Evolutionary conservation across 345 rosid genomes (phyloP).

Genomic region (Jatropha curcas): DNA sequence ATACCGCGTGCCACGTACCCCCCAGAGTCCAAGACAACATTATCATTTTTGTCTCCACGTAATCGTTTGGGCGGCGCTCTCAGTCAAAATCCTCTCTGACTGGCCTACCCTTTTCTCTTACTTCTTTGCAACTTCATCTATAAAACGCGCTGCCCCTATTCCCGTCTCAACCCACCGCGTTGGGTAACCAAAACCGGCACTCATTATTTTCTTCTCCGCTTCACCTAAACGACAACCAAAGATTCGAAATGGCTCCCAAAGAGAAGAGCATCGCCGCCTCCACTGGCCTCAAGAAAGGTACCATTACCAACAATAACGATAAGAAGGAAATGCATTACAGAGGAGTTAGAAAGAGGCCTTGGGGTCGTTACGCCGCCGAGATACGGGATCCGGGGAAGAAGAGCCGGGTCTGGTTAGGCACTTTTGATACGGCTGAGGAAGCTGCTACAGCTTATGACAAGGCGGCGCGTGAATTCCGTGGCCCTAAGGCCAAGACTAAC

Average conservation of each 20-base stretch:
- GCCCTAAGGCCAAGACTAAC: slow-evolving; percentile 66
- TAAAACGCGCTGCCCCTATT: background rate
- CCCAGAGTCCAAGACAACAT: too few relatives aligned
- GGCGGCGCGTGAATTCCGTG: slow-evolving; percentile 68
- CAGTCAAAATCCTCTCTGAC: slow-evolving; percentile 44
- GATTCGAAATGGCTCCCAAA: slow-evolving; percentile 38
- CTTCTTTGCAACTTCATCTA: background rate
- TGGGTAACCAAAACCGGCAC: too few relatives aligned
- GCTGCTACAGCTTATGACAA: slow-evolving; percentile 65
- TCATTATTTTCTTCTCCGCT: too few relatives aligned
- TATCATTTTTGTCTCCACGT: too few relatives aligned
- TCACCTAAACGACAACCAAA: background rate
- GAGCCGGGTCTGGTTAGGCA: slow-evolving; percentile 72
- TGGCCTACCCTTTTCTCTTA: too few relatives aligned
- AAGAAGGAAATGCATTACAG: slow-evolving; percentile 46
- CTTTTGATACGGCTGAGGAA: slow-evolving; percentile 69
- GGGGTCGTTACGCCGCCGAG: slow-evolving; percentile 84
- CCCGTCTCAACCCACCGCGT: too few relatives aligned
- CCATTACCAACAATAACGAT: background rate
- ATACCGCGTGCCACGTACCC: slow-evolving; percentile 59
- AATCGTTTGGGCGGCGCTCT: slow-evolving; percentile 42
- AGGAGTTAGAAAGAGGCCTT: slow-evolving; percentile 70
- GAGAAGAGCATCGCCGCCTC: slow-evolving; percentile 4
- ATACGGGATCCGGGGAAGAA: slow-evolving; percentile 73
- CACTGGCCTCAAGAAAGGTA: background rate